phyloP scores from a whole-genome alignment of 192 early-diverging fungal genomes.

The Piromyces finnis region DNA sequence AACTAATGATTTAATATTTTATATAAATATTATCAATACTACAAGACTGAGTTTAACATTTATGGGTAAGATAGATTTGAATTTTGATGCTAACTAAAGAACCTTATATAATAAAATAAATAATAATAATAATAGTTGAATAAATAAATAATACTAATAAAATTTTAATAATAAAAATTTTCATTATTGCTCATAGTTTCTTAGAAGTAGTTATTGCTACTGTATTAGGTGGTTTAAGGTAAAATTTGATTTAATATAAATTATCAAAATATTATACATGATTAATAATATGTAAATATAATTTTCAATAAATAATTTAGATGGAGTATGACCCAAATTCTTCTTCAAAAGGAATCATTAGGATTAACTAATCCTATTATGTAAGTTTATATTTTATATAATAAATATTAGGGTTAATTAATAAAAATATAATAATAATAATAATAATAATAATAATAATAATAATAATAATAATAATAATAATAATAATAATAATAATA shows the following conservation, averaged over 20 bases:
- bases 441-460: background rate
- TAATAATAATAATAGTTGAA: too few relatives aligned
- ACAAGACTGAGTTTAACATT: background rate
- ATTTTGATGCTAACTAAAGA: too few relatives aligned
- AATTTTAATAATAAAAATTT: too few relatives aligned
- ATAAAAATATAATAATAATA: background rate
- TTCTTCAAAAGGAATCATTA: background rate
- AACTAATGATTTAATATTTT: too few relatives aligned
- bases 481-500: background rate
- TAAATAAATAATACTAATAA: too few relatives aligned
- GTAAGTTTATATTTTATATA: background rate
- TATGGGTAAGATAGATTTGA: background rate
- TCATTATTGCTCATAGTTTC: background rate
- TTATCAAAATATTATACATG: too few relatives aligned
- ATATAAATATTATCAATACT: too few relatives aligned
- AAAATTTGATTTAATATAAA: too few relatives aligned
- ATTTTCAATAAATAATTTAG: background rate
- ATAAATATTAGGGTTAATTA: background rate
- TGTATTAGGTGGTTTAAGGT: background rate
- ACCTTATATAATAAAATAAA: too few relatives aligned
- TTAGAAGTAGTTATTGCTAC: background rate
- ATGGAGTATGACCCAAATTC: background rate
- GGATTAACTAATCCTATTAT: background rate
- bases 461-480: background rate
- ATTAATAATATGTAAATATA: too few relatives aligned